Percentiles rank a stretch among this genome's conserved stretches.
Evolutionary conservation across 768 basidiomycete genomes (phyloP).

Genomic region (Boletus pseudo-olivaceus): DNA sequence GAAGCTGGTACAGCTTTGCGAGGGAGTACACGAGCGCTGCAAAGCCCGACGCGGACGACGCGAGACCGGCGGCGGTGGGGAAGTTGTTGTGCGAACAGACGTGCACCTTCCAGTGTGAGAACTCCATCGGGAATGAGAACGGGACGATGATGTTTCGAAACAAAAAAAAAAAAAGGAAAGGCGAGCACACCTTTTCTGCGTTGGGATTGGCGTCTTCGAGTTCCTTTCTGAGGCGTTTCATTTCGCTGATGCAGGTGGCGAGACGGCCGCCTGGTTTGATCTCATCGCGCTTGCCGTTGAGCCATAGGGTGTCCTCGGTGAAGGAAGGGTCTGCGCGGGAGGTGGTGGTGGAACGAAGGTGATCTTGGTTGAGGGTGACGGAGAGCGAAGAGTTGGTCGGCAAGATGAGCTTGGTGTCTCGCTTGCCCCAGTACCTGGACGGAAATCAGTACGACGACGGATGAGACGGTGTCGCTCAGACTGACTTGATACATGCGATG

Average conservation of each 20-base stretch:
- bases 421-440: constrained; percentile 96
- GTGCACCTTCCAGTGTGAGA: constrained; percentile 59
- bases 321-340: constrained; percentile 80
- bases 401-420: constrained; percentile 90
- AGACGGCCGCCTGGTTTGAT: constrained; percentile 80
- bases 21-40: constrained; percentile 92
- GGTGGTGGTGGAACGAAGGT: constrained; percentile 90
- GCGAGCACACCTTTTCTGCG: constrained; percentile 56
- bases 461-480: not conserved
- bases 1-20: constrained; percentile 80
- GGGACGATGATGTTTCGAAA: too few relatives aligned
- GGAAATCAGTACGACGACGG: constrained; percentile 1
- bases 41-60: constrained; percentile 95
- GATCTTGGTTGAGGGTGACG: constrained; percentile 94
- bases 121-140: constrained; percentile 8
- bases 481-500: constrained; percentile 96
- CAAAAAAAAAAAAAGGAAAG: constrained; percentile 1
- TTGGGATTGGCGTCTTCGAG: constrained; percentile 69
- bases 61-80: constrained; percentile 97
- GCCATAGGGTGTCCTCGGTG: constrained; percentile 79
- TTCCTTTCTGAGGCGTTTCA: constrained; percentile 71
- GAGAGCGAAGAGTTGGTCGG: constrained; percentile 99
- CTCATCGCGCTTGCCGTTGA: constrained; percentile 89
- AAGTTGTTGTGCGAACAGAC: constrained; percentile 98
- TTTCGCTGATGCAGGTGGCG: constrained; percentile 80